Evolutionary conservation across 2,329 filamentous ascomycete genomes (phyloP), one percentile per base, ranked within the genome.

Genomic region (Microsporum canis): DNA sequence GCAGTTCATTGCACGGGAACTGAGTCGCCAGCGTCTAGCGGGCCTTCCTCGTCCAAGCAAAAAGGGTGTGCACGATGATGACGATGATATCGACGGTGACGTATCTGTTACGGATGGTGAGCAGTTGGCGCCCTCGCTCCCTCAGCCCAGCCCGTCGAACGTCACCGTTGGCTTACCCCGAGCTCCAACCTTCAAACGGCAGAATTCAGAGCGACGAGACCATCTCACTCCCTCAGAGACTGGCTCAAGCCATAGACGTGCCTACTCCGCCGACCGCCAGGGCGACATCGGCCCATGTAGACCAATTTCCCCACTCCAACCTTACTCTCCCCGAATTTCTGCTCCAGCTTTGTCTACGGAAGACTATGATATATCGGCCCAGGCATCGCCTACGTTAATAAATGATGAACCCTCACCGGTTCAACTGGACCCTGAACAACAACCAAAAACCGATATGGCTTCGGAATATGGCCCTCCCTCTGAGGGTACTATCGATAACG

Each of bases 101-200:
- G 31, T 31, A 5, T 34, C 49, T 8, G 49, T 55, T 5, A 31
- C 49, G 31, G 31, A 36, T 17, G 29, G 34, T 57, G 55, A 57
- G 33, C 36, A 57, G 12, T n/a, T 41, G 6, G 34, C 17, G 3
- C 5, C 17, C 27, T 41, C 55, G 5, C 55, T 34, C 27, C 55
- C 36, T 23, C 55, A 29, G 36, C 5, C 34, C n/a, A 39, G 55
- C 12, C 31, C 49, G 31, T 31, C 71, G 43, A 71, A 70, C 49
- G 88, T 90, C n/a, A 84, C 91, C 14, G 87, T 90, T 17, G 87
- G 87, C 14, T 76, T 96, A 41, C 89, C 90, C 43, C 83, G 89
- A 57, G 79, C 85, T 3, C 84, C 87, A 67, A 95, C 89, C 0
- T 91, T 95, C 75, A 88, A 86, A 73, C 84, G 91, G 68, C 89